phyloP scores from a whole-genome alignment of 192 early-diverging fungal genomes.

The Mortierella alpina region DNA sequence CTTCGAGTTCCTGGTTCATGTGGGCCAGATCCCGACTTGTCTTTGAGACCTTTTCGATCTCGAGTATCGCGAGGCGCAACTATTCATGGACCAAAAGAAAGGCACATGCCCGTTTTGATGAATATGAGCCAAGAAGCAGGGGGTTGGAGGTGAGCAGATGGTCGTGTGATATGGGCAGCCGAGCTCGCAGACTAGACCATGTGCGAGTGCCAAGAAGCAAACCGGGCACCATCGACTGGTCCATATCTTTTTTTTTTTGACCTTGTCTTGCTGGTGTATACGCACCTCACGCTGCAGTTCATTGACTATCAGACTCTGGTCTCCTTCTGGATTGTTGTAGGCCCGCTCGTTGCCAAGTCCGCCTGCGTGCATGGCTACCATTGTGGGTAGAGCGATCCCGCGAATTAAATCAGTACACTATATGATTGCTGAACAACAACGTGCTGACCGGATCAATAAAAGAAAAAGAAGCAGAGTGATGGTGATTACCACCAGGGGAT shows the following conservation, averaged over 20 bases:
- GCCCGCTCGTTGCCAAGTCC: no score
- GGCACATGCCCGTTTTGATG: neutral
- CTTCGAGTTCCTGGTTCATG: conserved; percentile 45
- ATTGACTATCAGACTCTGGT: conserved; percentile 26
- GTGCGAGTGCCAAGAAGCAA: neutral
- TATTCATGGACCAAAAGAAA: neutral
- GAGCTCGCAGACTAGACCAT: neutral
- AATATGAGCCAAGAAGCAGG: no score
- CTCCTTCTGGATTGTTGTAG: neutral
- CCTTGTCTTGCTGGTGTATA: neutral
- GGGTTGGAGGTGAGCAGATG: neutral
- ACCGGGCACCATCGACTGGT: neutral
- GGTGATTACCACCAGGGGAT: conserved; percentile 5
- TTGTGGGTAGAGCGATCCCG: neutral
- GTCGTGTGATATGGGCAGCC: neutral
- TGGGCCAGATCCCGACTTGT: conserved; percentile 32
- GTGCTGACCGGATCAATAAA: no score
- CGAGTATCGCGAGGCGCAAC: conserved; percentile 38
- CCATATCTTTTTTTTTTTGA: no score
- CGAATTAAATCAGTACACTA: neutral
- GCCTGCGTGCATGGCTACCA: neutral
- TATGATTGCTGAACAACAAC: neutral
- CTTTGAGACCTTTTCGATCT: conserved; percentile 42
- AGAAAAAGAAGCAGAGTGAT: neutral
- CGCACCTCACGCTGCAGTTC: conserved; percentile 50